Conservation (phyloP, 495 filamentous ascomycete genomes). For the Neurospora sp. region DNA sequence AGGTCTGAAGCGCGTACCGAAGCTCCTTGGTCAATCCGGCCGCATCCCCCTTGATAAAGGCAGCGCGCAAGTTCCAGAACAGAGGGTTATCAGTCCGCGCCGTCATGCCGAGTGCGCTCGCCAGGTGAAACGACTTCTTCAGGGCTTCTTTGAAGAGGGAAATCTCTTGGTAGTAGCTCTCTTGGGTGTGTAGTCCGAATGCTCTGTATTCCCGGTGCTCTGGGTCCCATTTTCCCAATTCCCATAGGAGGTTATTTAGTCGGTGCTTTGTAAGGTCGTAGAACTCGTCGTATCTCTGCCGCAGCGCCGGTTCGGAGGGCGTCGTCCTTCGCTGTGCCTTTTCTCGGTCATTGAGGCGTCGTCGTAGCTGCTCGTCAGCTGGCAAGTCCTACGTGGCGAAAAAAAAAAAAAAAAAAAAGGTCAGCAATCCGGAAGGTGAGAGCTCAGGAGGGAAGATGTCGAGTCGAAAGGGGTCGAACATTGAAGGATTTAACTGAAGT, state of each 20-base stretch:
- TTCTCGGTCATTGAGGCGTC: neutral
- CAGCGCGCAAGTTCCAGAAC: constrained; percentile 45
- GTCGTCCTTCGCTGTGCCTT: neutral
- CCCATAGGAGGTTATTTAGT: constrained; percentile 4
- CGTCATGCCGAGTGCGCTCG: constrained; percentile 16
- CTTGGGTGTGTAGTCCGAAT: constrained; percentile 21
- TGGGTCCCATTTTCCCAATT: constrained; percentile 6
- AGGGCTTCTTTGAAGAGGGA: constrained; percentile 27
- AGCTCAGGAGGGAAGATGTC: no score
- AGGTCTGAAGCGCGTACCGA: constrained; percentile 50
- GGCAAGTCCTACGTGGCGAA: neutral
- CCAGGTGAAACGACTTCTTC: constrained; percentile 25
- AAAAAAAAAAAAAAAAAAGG: no score
- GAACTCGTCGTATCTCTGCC: constrained; percentile 21
- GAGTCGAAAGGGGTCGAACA: neutral
- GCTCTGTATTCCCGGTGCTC: constrained; percentile 17
- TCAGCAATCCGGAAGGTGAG: neutral
- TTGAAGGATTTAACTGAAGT: neutral
- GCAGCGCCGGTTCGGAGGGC: neutral
- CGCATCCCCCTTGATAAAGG: constrained; percentile 41
- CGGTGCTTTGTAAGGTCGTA: constrained; percentile 14
- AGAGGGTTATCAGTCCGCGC: constrained; percentile 35
- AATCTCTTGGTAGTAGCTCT: constrained; percentile 23
- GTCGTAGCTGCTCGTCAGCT: neutral
- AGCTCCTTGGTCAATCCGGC: constrained; percentile 45